Conservation (phyloP, 1,284 basidiomycete species). For the Cutaneotrichosporon curvatum region DNA sequence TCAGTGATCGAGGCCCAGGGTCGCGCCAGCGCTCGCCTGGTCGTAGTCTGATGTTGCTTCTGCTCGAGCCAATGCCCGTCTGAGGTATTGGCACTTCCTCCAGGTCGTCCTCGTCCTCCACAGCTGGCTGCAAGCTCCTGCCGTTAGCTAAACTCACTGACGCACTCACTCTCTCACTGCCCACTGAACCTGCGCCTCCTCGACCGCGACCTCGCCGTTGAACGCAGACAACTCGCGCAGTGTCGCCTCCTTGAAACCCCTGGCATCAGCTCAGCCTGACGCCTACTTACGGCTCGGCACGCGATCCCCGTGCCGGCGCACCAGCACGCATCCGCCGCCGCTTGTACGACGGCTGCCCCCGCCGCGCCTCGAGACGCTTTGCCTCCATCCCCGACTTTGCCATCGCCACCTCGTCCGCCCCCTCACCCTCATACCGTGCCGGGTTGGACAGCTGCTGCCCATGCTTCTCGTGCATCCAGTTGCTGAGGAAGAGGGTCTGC, state of each 20-base stretch:
- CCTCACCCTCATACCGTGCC: slow-evolving; percentile 20
- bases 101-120: neutral
- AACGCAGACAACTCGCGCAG: slow-evolving; percentile 38
- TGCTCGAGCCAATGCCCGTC: neutral
- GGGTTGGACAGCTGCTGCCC: slow-evolving; percentile 30
- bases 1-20: no score
- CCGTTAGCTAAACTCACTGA: no score
- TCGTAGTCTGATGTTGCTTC: no score
- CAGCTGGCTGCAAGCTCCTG: slow-evolving; percentile 5
- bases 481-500: slow-evolving; percentile 46
- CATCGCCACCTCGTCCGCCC: slow-evolving; percentile 28
- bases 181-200: slow-evolving; percentile 33
- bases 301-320: slow-evolving; percentile 11
- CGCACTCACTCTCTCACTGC: slow-evolving; percentile 28
- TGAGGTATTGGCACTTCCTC: neutral
- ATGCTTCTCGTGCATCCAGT: slow-evolving; percentile 44
- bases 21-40: no score
- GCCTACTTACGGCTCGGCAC: neutral
- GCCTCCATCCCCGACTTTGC: slow-evolving; percentile 31
- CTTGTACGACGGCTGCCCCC: slow-evolving; percentile 55
- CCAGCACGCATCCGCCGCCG: slow-evolving; percentile 34
- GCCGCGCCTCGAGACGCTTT: slow-evolving; percentile 19
- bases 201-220: slow-evolving; percentile 20
- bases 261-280: neutral
- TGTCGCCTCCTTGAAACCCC: slow-evolving; percentile 20